These are phyloP conservation scores for Fusarium longipes DNA, from an alignment of 2,329 filamentous ascomycete species.

Conservation along the genomic window DNA sequence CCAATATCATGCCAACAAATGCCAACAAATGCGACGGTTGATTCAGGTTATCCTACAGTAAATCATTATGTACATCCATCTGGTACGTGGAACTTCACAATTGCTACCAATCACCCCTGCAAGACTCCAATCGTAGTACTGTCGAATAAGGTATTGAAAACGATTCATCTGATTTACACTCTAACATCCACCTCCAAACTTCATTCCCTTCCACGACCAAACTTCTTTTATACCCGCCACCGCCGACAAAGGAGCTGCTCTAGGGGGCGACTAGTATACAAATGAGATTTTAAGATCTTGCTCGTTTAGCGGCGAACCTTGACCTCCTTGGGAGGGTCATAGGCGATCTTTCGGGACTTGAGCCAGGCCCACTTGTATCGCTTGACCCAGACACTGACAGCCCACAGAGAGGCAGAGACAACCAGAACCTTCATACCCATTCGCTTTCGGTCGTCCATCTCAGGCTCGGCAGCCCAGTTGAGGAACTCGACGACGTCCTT, in stretches of 20 bases:
- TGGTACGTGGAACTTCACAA: conserved; percentile 7
- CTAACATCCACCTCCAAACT: conserved; percentile 52
- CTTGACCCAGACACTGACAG: conserved; percentile 96
- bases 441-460: conserved; percentile 99
- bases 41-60: not conserved
- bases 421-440: conserved; percentile 98
- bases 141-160: conserved; percentile 54
- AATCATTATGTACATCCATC: not conserved
- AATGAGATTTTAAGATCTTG: conserved; percentile 48
- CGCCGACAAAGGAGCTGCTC: conserved; percentile 57
- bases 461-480: conserved; percentile 98
- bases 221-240: conserved; percentile 55
- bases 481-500: conserved; percentile 99
- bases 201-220: conserved; percentile 47
- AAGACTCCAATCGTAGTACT: conserved; percentile 24
- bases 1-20: not conserved
- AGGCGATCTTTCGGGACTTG: conserved; percentile 94
- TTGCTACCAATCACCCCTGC: conserved; percentile 1
- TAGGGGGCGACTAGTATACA: conserved; percentile 59
- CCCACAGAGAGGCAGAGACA: conserved; percentile 81
- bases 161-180: conserved; percentile 64
- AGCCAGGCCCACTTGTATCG: conserved; percentile 98
- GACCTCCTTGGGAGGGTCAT: conserved; percentile 76
- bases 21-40: not conserved
- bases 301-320: conserved; percentile 61